Evolutionary conservation across 495 filamentous ascomycete genomes (phyloP).

Genomic region (Aspergillus avenaceus): DNA sequence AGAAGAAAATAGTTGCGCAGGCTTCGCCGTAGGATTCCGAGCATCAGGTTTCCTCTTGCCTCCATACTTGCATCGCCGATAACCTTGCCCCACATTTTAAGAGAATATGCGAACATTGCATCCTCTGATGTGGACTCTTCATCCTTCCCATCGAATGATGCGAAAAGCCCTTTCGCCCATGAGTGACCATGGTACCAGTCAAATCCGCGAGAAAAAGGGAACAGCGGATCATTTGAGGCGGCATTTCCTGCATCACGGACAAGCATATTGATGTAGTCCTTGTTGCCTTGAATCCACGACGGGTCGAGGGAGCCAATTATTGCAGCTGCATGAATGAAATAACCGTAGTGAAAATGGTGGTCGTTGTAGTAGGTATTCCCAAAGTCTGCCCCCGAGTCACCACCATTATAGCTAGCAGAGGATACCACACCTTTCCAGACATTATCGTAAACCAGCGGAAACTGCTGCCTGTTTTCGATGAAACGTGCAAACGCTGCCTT

Average conservation of each 20-base stretch:
- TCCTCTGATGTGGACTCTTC: conserved; percentile 92
- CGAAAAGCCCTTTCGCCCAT: conserved; percentile 94
- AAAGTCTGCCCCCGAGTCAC: conserved; percentile 69
- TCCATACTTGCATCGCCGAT: conserved; percentile 76
- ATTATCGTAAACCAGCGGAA: conserved; percentile 74
- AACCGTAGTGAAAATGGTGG: conserved; percentile 90
- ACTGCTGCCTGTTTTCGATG: conserved; percentile 69
- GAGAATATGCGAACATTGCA: conserved; percentile 77
- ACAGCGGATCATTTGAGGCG: conserved; percentile 61
- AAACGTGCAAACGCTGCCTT: conserved; percentile 77
- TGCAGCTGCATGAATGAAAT: conserved; percentile 87
- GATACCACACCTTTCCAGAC: conserved; percentile 87
- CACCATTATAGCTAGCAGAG: conserved; percentile 71
- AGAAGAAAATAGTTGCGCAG: conserved; percentile 81
- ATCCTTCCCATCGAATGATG: conserved; percentile 86
- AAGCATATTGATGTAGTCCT: conserved; percentile 75
- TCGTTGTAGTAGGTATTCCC: conserved; percentile 90
- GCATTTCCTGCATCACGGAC: conserved; percentile 80
- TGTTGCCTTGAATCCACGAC: conserved; percentile 67
- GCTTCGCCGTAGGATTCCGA: conserved; percentile 66
- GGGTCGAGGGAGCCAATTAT: conserved; percentile 80
- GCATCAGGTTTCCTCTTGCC: conserved; percentile 80
- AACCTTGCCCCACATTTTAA: conserved; percentile 90
- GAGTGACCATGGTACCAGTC: conserved; percentile 96
- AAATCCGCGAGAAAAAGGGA: conserved; percentile 82